Evolutionary conservation across 2,329 filamentous ascomycete species (phyloP).

Genomic region (Aspergillaceae sp.): DNA sequence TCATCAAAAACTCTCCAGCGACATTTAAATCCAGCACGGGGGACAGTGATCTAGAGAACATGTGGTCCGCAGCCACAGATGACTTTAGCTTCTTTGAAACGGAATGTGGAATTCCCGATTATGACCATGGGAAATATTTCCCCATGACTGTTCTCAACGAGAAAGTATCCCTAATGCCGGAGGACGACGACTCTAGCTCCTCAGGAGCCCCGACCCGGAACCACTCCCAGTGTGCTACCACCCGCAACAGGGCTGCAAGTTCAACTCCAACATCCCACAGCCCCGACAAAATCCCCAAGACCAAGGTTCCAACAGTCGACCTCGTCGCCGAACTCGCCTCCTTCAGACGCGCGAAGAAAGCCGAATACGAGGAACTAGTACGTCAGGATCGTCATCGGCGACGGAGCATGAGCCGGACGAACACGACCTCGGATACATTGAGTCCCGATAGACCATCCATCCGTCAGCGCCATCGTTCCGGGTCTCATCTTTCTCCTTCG

Average conservation of each 20-base stretch:
- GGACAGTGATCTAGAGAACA: conserved; percentile 50
- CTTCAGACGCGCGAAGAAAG: conserved; percentile 47
- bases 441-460: conserved; percentile 14
- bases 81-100: conserved; percentile 57
- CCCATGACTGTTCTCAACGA: conserved; percentile 37
- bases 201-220: conserved; percentile 7
- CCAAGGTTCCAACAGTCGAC: conserved; percentile 32
- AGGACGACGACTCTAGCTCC: conserved; percentile 20
- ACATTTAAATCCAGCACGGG: conserved; percentile 49
- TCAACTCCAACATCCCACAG: too few species aligned
- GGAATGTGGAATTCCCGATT: conserved; percentile 44
- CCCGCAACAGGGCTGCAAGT: too few species aligned
- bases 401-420: conserved; percentile 2
- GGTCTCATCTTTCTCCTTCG: conserved; percentile 5
- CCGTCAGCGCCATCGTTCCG: conserved; percentile 14
- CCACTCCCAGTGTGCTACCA: not conserved
- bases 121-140: conserved; percentile 37
- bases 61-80: conserved; percentile 51
- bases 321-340: conserved; percentile 46
- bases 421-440: conserved; percentile 9
- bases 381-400: not conserved
- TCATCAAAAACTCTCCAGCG: conserved; percentile 38
- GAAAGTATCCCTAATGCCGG: conserved; percentile 35
- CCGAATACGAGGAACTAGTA: conserved; percentile 36
- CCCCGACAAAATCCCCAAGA: too few species aligned